phyloP scores from a whole-genome alignment of 768 basidiomycete species.

The Pleurotus sapidus region DNA sequence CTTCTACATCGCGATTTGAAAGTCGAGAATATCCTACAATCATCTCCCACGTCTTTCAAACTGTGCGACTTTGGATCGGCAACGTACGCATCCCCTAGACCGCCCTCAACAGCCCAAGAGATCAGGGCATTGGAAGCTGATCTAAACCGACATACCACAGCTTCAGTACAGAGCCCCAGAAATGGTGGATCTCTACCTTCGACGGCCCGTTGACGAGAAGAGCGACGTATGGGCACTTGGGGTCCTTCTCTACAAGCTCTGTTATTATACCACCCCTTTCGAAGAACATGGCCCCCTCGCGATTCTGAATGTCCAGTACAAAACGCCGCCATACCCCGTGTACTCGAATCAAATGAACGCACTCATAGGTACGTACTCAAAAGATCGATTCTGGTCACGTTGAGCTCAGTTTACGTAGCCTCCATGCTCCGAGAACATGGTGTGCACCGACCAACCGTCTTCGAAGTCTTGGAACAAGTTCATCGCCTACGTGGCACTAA shows the following conservation, averaged over 20 bases:
- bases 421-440: slow-evolving; percentile 95
- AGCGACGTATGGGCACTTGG: slow-evolving; percentile 98
- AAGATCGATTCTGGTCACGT: background rate
- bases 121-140: slow-evolving; percentile 87
- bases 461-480: slow-evolving; percentile 79
- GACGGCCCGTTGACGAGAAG: slow-evolving; percentile 87
- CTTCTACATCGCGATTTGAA: slow-evolving; percentile 97
- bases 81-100: slow-evolving; percentile 61
- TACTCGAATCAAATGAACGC: slow-evolving; percentile 83
- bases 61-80: slow-evolving; percentile 98
- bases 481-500: slow-evolving; percentile 87
- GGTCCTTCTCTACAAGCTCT: slow-evolving; percentile 95
- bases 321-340: slow-evolving; percentile 82
- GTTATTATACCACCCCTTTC: slow-evolving; percentile 99
- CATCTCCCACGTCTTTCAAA: slow-evolving; percentile 82
- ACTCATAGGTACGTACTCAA: slow-evolving; percentile 65
- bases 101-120: slow-evolving; percentile 79
- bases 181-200: slow-evolving; percentile 90
- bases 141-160: slow-evolving; percentile 91
- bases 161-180: slow-evolving; percentile 98
- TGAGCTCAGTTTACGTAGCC: slow-evolving; percentile 37
- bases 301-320: slow-evolving; percentile 95
- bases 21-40: slow-evolving; percentile 97
- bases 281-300: slow-evolving; percentile 97
- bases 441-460: slow-evolving; percentile 79